These are phyloP conservation scores for Lasiosphaeriaceae sp. DNA, from an alignment of 495 filamentous ascomycete genomes.

Conservation along the genomic window DNA sequence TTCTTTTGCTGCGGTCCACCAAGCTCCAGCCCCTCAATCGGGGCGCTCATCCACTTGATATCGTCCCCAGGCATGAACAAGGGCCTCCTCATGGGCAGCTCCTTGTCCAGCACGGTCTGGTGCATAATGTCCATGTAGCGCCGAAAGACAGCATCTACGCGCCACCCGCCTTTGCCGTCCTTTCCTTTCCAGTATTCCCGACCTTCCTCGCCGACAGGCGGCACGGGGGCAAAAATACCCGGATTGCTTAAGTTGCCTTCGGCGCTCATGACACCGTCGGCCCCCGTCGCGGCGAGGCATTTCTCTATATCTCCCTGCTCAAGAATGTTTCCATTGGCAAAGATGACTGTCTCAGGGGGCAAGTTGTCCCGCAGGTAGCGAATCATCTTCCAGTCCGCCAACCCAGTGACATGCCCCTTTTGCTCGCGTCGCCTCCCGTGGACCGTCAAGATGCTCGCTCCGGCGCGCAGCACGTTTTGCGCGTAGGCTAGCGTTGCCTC, in stretches of 20 bases:
- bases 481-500: constrained; percentile 89
- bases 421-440: constrained; percentile 88
- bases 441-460: constrained; percentile 87
- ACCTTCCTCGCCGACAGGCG: constrained; percentile 57
- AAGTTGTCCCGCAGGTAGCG: constrained; percentile 78
- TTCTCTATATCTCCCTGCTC: constrained; percentile 72
- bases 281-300: constrained; percentile 82
- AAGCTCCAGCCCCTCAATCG: not conserved
- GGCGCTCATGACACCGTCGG: constrained; percentile 91
- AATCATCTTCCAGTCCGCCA: constrained; percentile 87
- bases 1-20: constrained; percentile 3
- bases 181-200: constrained; percentile 81
- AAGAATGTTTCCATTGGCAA: constrained; percentile 94
- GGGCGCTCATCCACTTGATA: constrained; percentile 27
- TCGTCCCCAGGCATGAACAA: constrained; percentile 71
- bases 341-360: constrained; percentile 83
- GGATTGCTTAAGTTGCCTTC: constrained; percentile 93
- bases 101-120: constrained; percentile 60
- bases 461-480: constrained; percentile 78
- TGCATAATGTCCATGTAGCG: constrained; percentile 89
- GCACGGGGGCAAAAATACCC: constrained; percentile 71
- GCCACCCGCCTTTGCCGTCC: constrained; percentile 79
- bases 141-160: constrained; percentile 81
- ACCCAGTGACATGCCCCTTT: constrained; percentile 91
- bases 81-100: constrained; percentile 59